phyloP scores from a whole-genome alignment of 2,329 filamentous ascomycete genomes.

The Fusarium continuum region DNA sequence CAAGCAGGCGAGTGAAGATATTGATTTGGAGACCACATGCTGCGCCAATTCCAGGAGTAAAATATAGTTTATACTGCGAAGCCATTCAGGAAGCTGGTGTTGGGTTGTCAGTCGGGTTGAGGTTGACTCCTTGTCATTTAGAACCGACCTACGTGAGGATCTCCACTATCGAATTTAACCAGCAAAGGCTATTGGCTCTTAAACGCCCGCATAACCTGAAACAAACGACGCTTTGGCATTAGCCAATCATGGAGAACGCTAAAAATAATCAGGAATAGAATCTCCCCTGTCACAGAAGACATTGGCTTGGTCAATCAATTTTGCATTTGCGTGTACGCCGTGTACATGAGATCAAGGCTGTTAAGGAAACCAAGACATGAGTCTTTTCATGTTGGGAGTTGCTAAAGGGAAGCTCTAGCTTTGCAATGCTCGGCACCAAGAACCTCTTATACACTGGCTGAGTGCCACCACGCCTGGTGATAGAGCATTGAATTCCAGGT shows the following conservation, averaged over 20 bases:
- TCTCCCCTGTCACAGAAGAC: background rate
- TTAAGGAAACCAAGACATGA: background rate
- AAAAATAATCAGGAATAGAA: constrained; percentile 41
- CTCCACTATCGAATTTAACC: constrained; percentile 21
- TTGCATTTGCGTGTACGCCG: no score
- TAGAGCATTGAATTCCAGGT: background rate
- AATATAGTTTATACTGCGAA: no score
- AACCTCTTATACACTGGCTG: no score
- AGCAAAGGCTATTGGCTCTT: constrained; percentile 41
- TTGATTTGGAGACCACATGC: background rate
- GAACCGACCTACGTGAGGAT: background rate
- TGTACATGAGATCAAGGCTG: constrained; percentile 1
- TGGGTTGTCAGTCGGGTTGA: constrained; percentile 21
- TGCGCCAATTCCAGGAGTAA: background rate
- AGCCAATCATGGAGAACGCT: constrained; percentile 38
- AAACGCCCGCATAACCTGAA: constrained; percentile 50
- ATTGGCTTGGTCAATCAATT: background rate
- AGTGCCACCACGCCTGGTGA: background rate
- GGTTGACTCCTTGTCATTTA: constrained; percentile 12
- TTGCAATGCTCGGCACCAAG: no score
- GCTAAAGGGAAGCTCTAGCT: background rate
- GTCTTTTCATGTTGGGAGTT: no score
- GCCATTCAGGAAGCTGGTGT: background rate
- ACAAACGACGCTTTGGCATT: constrained; percentile 45
- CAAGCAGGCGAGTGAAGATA: no score